Conservation (phyloP, 225 moss, liverwort and hornwort genomes). For the Rhytidiadelphus loreus region DNA sequence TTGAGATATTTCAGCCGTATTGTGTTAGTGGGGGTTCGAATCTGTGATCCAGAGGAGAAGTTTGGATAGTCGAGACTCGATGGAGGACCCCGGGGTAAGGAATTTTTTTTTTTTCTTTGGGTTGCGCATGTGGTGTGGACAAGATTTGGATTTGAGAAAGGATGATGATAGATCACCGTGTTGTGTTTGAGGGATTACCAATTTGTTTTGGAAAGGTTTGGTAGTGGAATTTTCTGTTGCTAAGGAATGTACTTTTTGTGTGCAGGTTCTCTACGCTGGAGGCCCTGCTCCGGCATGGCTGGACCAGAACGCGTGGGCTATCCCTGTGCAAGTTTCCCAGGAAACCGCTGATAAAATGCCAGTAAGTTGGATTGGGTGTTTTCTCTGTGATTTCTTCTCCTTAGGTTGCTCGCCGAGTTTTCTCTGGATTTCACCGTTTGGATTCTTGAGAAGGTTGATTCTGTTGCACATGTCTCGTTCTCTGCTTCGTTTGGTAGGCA, state of each 20-base stretch:
- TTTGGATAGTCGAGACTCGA: background rate
- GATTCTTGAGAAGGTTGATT: background rate
- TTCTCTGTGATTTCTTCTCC: background rate
- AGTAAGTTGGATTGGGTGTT: background rate
- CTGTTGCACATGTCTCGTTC: background rate
- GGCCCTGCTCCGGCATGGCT: constrained; percentile 31
- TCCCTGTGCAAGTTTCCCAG: constrained; percentile 23
- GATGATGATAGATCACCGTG: background rate
- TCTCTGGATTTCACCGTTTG: background rate
- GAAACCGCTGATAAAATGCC: constrained; percentile 25
- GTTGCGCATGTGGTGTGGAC: background rate
- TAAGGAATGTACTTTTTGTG: background rate
- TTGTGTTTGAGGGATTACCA: background rate
- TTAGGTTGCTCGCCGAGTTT: background rate
- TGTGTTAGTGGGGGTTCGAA: background rate
- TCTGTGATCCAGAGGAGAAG: background rate
- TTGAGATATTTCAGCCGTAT: background rate
- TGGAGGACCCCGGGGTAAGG: constrained; percentile 9
- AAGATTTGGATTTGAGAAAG: background rate
- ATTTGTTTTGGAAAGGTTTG: background rate
- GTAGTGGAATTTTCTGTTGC: background rate
- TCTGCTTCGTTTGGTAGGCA: background rate
- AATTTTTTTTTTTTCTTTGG: background rate
- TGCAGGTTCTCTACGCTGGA: constrained; percentile 22
- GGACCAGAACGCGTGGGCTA: constrained; percentile 36